Conservation (phyloP, 805 yeast species). For the Saturnispora sekii region DNA sequence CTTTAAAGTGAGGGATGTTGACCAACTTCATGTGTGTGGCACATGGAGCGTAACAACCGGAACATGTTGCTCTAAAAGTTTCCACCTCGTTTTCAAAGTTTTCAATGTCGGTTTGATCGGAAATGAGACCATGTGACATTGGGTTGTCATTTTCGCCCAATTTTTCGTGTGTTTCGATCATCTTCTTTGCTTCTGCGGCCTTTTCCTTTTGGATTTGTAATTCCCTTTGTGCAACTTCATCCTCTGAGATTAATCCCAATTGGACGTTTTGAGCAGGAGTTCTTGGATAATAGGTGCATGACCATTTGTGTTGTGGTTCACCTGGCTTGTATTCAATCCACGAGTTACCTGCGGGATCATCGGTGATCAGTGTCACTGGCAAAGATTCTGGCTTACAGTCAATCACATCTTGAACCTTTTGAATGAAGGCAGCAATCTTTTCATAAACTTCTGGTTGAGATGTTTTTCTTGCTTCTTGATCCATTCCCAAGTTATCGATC, state of each 20-base stretch:
- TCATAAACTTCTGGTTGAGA: slow-evolving; percentile 65
- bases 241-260: slow-evolving; percentile 71
- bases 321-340: slow-evolving; percentile 89
- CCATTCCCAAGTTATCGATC: slow-evolving; percentile 67
- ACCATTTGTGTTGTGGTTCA: slow-evolving; percentile 85
- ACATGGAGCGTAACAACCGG: slow-evolving; percentile 74
- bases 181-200: slow-evolving; percentile 10
- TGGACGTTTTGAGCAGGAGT: slow-evolving; percentile 81
- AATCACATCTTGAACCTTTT: slow-evolving; percentile 47
- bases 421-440: slow-evolving; percentile 64
- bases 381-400: slow-evolving; percentile 58
- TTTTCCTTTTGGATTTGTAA: slow-evolving; percentile 13
- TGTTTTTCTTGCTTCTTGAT: slow-evolving; percentile 71
- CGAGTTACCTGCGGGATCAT: slow-evolving; percentile 96
- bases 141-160: slow-evolving; percentile 29
- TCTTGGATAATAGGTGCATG: slow-evolving; percentile 70
- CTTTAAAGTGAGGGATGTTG: slow-evolving; percentile 95
- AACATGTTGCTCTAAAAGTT: slow-evolving; percentile 85
- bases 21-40: slow-evolving; percentile 96
- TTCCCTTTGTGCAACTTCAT: slow-evolving; percentile 50
- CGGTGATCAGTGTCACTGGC: slow-evolving; percentile 71
- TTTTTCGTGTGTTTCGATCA: slow-evolving; percentile 21
- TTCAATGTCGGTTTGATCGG: slow-evolving; percentile 69
- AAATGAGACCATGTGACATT: slow-evolving; percentile 46
- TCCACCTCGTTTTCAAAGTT: slow-evolving; percentile 87